Evolutionary conservation across 345 rosid genomes (phyloP), one percentile per base, ranked within the genome.

Genomic region (Dipteronia sinensis): DNA sequence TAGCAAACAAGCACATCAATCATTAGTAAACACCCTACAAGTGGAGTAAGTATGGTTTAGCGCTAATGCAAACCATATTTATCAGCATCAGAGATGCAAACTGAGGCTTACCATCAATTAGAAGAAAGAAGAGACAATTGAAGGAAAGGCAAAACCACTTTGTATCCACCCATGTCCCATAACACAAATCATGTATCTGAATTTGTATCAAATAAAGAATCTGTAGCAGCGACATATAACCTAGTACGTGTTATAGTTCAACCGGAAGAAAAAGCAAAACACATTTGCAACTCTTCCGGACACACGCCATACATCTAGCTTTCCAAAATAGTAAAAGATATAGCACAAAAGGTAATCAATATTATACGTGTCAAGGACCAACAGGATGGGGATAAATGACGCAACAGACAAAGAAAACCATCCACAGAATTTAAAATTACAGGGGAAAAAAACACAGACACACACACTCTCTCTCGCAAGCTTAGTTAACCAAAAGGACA

Each of bases 81-180:
- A n/a, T 31, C 27, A 25, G 44, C 55, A 40, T 8, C 64, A 27
- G 19, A 56, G 62, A 74, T 47, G 61, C 47, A 64, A 74, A 62
- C 12, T 38, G 12, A 7, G 6, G 11, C 12, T 12, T 31, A 72
- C 27, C 10, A 11, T 34, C 27, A 75, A 20, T 7, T 20, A 6
- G 10, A 53, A 38, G 8, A 75, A 55, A 9, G 38, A 49, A n/a
- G 17, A 38, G 25, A 65, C 8, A 6, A 44, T 49, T 29, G 10
- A 42, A 64, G 64, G 64, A 31, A 69, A 80, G n/a, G 58, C 62
- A 74, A 68, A 61, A 64, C 62, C 42, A 53, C 15, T 58, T 65
- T 66, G 44, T 17, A 22, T 6, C 38, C 25, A 27, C 56, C 27
- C 29, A 46, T n/a, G 64, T 20, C 65, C 44, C 15, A 58, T 20